These are phyloP conservation scores for Globisporangium nunn DNA, from an alignment of 352 stramenopile genomes.

Conservation along the genomic window DNA sequence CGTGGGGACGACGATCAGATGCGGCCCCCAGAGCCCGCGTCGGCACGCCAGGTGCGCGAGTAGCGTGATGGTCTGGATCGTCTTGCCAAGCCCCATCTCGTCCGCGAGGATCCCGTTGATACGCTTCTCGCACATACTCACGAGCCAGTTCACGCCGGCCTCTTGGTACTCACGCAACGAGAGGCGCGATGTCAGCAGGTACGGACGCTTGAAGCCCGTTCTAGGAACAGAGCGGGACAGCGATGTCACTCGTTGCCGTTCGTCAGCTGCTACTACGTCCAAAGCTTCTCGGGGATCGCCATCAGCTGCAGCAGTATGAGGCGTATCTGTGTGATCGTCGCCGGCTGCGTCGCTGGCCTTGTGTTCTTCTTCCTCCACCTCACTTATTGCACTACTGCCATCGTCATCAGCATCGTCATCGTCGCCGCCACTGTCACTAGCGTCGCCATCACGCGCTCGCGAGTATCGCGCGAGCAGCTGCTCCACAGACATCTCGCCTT, in stretches of 20 bases:
- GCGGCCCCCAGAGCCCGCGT: slow-evolving; percentile 94
- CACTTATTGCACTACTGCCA: not conserved
- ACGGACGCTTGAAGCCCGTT: slow-evolving; percentile 49
- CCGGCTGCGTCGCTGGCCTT: not conserved
- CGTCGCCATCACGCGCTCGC: slow-evolving; percentile 4
- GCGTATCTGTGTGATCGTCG: not conserved
- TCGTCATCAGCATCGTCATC: not conserved
- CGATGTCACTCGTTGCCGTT: no score
- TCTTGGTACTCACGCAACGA: slow-evolving; percentile 75
- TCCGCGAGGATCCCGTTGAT: slow-evolving; percentile 99
- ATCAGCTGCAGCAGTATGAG: not conserved
- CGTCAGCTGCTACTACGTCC: not conserved
- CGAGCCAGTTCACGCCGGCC: slow-evolving; percentile 95
- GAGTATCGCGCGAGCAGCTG: slow-evolving; percentile 74
- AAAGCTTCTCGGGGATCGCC: not conserved
- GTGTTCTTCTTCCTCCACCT: not conserved
- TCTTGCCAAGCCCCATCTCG: slow-evolving; percentile 96
- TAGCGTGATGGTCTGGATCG: slow-evolving; percentile 98
- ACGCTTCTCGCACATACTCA: slow-evolving; percentile 94
- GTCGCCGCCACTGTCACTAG: not conserved
- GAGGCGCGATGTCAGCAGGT: slow-evolving; percentile 57
- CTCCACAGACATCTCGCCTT: slow-evolving; percentile 86
- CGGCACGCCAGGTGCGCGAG: slow-evolving; percentile 92
- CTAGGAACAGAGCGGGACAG: not conserved
- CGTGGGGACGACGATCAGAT: slow-evolving; percentile 98